Evolutionary conservation across 208 protist genomes (phyloP).

Genomic region (Acanthamoeba divionensis): DNA sequence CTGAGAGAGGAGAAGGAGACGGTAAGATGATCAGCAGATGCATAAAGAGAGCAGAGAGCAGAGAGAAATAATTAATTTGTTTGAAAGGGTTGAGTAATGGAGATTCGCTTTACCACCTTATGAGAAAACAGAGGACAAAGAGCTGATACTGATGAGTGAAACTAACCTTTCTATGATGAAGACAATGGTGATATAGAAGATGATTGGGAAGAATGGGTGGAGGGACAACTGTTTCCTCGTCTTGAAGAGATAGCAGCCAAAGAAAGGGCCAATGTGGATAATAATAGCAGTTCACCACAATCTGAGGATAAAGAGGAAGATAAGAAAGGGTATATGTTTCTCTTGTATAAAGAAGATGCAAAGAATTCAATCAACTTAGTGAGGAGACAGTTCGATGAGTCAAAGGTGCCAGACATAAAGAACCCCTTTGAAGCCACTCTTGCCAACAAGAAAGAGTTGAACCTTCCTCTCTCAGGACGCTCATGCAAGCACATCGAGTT

Average conservation of each 20-base stretch:
- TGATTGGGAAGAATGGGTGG: neutral
- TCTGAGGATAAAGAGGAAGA: too few species aligned
- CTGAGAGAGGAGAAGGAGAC: constrained; percentile 10
- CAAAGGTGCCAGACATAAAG: neutral
- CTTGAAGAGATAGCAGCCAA: neutral
- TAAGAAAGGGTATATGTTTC: too few species aligned
- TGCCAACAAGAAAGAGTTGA: neutral
- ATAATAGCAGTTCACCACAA: too few species aligned
- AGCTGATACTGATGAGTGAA: neutral
- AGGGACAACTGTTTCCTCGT: neutral
- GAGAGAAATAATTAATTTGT: too few species aligned
- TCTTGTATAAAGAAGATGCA: too few species aligned
- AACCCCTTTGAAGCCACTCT: neutral
- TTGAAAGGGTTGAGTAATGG: too few species aligned
- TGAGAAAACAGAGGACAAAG: neutral
- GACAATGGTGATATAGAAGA: neutral
- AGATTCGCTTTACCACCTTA: too few species aligned
- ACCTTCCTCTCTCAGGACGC: neutral
- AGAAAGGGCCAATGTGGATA: neutral
- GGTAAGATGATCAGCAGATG: neutral
- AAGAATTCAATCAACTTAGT: too few species aligned
- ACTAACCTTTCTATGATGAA: neutral
- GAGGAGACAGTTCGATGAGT: neutral
- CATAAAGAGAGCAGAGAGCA: too few species aligned
- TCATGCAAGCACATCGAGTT: neutral